Evolutionary conservation across 495 filamentous ascomycete species (phyloP).

Genomic region (Talaromyces liani): DNA sequence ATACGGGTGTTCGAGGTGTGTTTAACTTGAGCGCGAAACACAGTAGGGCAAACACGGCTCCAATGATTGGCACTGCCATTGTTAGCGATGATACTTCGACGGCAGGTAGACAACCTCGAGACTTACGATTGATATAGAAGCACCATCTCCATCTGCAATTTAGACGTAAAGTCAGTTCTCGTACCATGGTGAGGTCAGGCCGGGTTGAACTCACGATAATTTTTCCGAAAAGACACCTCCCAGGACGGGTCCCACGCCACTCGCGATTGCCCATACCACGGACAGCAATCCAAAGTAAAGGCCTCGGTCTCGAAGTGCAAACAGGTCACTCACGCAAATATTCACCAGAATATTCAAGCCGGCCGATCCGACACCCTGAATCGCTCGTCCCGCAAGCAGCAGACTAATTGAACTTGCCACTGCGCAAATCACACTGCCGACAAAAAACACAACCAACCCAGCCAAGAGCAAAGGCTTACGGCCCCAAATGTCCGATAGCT

Average conservation of each 20-base stretch:
- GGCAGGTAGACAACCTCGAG: background rate
- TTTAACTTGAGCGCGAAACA: constrained; percentile 57
- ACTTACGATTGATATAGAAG: constrained; percentile 48
- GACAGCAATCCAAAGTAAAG: constrained; percentile 58
- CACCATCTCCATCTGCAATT: constrained; percentile 39
- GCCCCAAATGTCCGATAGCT: constrained; percentile 66
- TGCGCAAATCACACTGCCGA: constrained; percentile 66
- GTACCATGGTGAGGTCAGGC: constrained; percentile 12
- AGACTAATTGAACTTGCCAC: constrained; percentile 59
- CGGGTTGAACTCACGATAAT: constrained; percentile 13
- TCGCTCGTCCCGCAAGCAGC: constrained; percentile 64
- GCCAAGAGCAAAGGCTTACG: constrained; percentile 65
- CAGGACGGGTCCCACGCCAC: constrained; percentile 64
- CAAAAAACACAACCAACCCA: constrained; percentile 65
- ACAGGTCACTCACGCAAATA: constrained; percentile 75
- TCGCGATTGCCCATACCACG: constrained; percentile 67
- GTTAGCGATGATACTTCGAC: background rate
- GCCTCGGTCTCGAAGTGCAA: constrained; percentile 60
- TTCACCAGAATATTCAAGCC: constrained; percentile 75
- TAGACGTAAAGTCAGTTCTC: constrained; percentile 28
- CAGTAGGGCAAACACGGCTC: constrained; percentile 50
- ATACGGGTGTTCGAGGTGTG: constrained; percentile 56
- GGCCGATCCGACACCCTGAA: constrained; percentile 78
- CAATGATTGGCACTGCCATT: constrained; percentile 48
- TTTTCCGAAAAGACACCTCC: constrained; percentile 69